These are phyloP conservation scores for Cardamine resedifolia DNA, from an alignment of 345 rosid genomes.

Conservation along the genomic window DNA sequence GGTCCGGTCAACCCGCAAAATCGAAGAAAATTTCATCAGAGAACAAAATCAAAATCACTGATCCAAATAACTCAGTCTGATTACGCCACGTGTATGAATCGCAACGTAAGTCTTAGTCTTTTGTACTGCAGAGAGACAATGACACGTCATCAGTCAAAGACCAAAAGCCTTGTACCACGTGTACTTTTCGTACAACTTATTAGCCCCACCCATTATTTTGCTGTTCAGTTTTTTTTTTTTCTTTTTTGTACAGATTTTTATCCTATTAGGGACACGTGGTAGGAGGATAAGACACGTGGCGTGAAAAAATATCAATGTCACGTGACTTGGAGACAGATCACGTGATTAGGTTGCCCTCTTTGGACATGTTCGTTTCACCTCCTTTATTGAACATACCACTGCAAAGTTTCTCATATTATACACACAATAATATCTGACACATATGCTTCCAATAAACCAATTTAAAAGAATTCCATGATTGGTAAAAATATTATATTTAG, in stretches of 20 bases:
- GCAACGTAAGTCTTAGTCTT: neutral
- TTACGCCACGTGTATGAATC: conserved; percentile 10
- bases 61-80: neutral
- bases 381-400: conserved; percentile 20
- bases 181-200: conserved; percentile 34
- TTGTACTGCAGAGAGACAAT: conserved; percentile 2
- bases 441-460: conserved; percentile 8
- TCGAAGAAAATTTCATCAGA: neutral
- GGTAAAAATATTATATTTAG: too few species aligned
- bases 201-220: neutral
- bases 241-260: neutral
- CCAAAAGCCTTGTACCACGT: conserved; percentile 38
- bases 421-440: conserved; percentile 22
- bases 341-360: conserved; percentile 31
- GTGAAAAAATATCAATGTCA: neutral
- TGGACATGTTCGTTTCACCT: conserved; percentile 24
- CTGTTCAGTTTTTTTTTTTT: neutral
- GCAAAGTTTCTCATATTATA: conserved; percentile 25
- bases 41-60: neutral
- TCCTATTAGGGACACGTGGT: conserved; percentile 9
- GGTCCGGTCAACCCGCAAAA: conserved; percentile 4
- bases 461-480: neutral
- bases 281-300: conserved; percentile 11
- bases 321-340: conserved; percentile 37
- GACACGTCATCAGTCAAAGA: conserved; percentile 35